These are phyloP conservation scores for Debaryomyces robertsiae DNA, from an alignment of 1,139 yeast species.

Conservation along the genomic window DNA sequence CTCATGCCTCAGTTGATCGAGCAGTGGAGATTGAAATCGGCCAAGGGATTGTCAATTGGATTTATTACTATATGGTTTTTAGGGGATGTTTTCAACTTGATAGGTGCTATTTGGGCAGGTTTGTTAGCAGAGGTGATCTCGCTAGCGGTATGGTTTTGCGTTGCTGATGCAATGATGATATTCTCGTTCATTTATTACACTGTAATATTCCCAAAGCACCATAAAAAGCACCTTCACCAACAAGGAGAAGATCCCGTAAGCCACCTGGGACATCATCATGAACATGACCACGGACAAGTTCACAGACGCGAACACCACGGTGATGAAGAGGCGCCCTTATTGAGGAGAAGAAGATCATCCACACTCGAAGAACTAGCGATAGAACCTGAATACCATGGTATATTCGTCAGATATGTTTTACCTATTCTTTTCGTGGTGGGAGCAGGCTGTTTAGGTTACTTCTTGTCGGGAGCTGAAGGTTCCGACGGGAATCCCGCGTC, in stretches of 20 bases:
- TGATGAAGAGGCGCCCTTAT: constrained; percentile 21
- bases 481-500: constrained; percentile 17
- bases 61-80: constrained; percentile 72
- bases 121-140: constrained; percentile 70
- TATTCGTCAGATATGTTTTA: constrained; percentile 54
- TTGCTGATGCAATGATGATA: constrained; percentile 67
- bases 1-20: constrained; percentile 79
- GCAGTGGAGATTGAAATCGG: constrained; percentile 77
- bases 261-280: constrained; percentile 8
- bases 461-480: constrained; percentile 43
- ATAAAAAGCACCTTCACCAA: constrained; percentile 17
- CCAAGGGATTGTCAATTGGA: constrained; percentile 76
- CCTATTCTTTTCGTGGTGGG: constrained; percentile 66
- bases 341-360: constrained; percentile 43
- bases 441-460: constrained; percentile 67
- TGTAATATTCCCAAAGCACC: constrained; percentile 42
- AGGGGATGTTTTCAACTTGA: constrained; percentile 70
- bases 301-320: constrained; percentile 6
- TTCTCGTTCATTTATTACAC: constrained; percentile 62
- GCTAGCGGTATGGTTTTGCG: constrained; percentile 73
- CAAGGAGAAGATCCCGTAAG: constrained; percentile 7
- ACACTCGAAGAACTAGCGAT: constrained; percentile 48
- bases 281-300: not conserved
- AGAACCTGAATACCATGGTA: constrained; percentile 45
- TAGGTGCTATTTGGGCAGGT: constrained; percentile 72